Evolutionary conservation across 352 stramenopile genomes (phyloP), one percentile per base, ranked within the genome.

Genomic region (Globisporangium okanoganense): DNA sequence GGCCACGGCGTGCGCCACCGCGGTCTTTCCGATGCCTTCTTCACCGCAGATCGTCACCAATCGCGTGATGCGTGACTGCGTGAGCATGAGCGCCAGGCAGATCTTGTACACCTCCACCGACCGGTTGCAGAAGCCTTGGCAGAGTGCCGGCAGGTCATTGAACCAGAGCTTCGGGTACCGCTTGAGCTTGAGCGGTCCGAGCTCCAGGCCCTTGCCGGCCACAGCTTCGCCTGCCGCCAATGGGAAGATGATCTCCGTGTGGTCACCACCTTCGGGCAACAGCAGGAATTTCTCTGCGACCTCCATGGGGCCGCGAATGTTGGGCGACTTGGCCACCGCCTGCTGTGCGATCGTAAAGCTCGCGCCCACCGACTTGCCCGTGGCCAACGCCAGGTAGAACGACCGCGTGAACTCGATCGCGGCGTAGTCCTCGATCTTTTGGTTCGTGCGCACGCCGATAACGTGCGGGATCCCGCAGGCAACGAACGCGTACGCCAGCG

Each of bases 401-500:
- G 83, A 88, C 10, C 84, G 74, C 20, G 85, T 94, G 67, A 96
- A 96, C 45, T 87, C 81, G 41, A 92, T 92, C 22, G 85, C 85
- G 6, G 88, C 88, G 51, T 87, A 87, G 57, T 96, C 88, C 74
- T 93, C 84, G 38, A 97, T 90, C 65, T 94, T 90, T 66, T 90
- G 71, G 62, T 88, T 88, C 3, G 74, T 79, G 36, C 84, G 87
- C 18, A 97, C 88, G 22, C 88, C 90, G 67, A 97, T 94, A 13
- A 97, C 91, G 61, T 97, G 91, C 12, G 88, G 87, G 33, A 97
- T 95, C 4, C 91, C 91, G 49, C 88, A 95, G 14, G 79, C 72
- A 5, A 96, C 87, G 43, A 97, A 97, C 2, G 91, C 89, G 40
- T 90, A 71, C 0, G 89, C 91, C 6, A 92, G 66, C 27, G 78